A percentile compares a stretch with the other conserved stretches of the same genome.
Conservation (phyloP, 2,329 filamentous ascomycete species). For the Cordyceps farinosa region DNA sequence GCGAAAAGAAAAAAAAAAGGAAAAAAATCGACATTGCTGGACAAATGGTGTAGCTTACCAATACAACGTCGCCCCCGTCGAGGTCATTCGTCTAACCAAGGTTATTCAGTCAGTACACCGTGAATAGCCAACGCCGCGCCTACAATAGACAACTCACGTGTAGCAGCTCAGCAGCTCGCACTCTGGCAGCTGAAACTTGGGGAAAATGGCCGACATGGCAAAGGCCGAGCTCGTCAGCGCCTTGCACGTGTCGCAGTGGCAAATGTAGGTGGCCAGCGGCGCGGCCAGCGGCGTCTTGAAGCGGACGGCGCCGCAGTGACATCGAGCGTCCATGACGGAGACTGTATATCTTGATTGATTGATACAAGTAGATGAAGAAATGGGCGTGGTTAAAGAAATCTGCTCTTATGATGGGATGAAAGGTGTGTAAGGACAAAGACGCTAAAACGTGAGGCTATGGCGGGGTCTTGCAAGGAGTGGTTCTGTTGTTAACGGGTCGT, state of each 20-base stretch:
- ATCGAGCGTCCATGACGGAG: slow-evolving; percentile 52
- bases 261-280: slow-evolving; percentile 65
- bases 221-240: slow-evolving; percentile 64
- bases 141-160: slow-evolving; percentile 39
- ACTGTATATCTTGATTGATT: no score
- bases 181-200: slow-evolving; percentile 56
- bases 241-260: slow-evolving; percentile 65
- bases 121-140: background rate
- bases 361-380: no score
- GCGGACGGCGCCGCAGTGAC: slow-evolving; percentile 60
- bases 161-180: slow-evolving; percentile 51
- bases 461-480: no score
- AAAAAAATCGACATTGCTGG: no score
- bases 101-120: background rate
- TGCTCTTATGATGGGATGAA: no score
- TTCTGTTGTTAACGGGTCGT: no score
- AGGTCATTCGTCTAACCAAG: slow-evolving; percentile 49
- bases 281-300: slow-evolving; percentile 60
- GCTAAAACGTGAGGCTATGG: no score
- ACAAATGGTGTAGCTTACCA: slow-evolving; percentile 41
- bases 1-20: background rate
- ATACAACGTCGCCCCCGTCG: slow-evolving; percentile 54
- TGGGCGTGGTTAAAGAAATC: no score
- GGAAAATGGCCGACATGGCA: slow-evolving; percentile 67
- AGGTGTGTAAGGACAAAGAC: no score